Evolutionary conservation across 805 yeast genomes (phyloP).

Genomic region (Candida nemodendra): DNA sequence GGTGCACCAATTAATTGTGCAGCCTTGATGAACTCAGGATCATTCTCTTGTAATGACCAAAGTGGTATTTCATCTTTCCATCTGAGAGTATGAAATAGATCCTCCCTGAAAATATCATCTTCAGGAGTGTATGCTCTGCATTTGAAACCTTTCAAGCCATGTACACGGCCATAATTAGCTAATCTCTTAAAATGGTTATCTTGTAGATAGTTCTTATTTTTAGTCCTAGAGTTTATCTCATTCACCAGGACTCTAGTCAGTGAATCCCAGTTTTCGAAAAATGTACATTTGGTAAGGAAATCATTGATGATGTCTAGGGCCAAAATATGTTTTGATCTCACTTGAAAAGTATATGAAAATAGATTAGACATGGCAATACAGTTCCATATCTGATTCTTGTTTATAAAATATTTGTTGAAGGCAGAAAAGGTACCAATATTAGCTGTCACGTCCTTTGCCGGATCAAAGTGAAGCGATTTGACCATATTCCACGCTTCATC

Average conservation of each 20-base stretch:
- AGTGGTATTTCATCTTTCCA: slow-evolving; percentile 20
- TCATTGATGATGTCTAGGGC: slow-evolving; percentile 19
- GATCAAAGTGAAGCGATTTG: slow-evolving; percentile 1
- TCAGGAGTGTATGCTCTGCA: slow-evolving; percentile 9
- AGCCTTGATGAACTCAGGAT: slow-evolving; percentile 14
- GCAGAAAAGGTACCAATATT: slow-evolving; percentile 21
- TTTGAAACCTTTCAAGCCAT: slow-evolving; percentile 22
- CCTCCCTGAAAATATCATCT: slow-evolving; percentile 13
- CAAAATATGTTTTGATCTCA: slow-evolving; percentile 12
- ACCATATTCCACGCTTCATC: slow-evolving; percentile 22
- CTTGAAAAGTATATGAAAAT: slow-evolving; percentile 16
- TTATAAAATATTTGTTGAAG: slow-evolving; percentile 23
- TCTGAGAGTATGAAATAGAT: slow-evolving; percentile 13
- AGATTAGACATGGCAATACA: slow-evolving; percentile 26
- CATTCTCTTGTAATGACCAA: slow-evolving; percentile 13
- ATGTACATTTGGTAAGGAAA: slow-evolving; percentile 19
- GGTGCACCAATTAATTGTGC: slow-evolving; percentile 14
- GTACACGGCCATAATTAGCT: slow-evolving; percentile 22
- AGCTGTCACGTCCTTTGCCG: slow-evolving; percentile 1
- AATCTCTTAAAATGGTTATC: slow-evolving; percentile 13
- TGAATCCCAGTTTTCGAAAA: slow-evolving; percentile 27
- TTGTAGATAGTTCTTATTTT: slow-evolving; percentile 10
- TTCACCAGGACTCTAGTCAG: slow-evolving; percentile 18
- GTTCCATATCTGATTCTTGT: slow-evolving; percentile 19
- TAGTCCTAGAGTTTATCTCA: slow-evolving; percentile 7